phyloP scores from a whole-genome alignment of 1,284 basidiomycete species.

The Apiotrichum laibachii region DNA sequence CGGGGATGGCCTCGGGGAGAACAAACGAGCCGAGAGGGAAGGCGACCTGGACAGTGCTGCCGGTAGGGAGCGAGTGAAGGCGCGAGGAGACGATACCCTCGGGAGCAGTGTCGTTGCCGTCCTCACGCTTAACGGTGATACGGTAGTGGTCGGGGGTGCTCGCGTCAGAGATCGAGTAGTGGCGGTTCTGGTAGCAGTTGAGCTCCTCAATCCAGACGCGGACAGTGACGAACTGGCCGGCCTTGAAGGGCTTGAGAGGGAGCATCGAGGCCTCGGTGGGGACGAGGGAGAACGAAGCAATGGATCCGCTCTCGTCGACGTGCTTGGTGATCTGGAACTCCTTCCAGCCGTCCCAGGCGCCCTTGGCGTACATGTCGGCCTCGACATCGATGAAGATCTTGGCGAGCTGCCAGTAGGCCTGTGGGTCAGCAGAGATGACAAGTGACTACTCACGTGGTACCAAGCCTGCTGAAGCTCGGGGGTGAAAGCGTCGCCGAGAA shows the following conservation, averaged over 20 bases:
- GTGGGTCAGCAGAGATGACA: background rate
- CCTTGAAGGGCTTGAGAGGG: slow-evolving; percentile 27
- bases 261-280: slow-evolving; percentile 30
- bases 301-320: slow-evolving; percentile 30
- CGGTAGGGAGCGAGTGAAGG: slow-evolving; percentile 34
- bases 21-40: slow-evolving; percentile 38
- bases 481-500: slow-evolving; percentile 41
- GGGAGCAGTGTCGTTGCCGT: slow-evolving; percentile 20
- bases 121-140: slow-evolving; percentile 38
- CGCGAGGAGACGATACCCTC: slow-evolving; percentile 16
- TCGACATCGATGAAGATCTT: slow-evolving; percentile 41
- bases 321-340: slow-evolving; percentile 31
- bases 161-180: slow-evolving; percentile 38
- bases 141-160: slow-evolving; percentile 29
- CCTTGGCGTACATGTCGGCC: slow-evolving; percentile 30
- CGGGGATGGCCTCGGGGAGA: slow-evolving; percentile 23
- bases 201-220: slow-evolving; percentile 20
- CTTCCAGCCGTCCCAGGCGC: slow-evolving; percentile 34
- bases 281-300: slow-evolving; percentile 35
- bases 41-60: slow-evolving; percentile 29
- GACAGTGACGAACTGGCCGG: slow-evolving; percentile 42
- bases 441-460: slow-evolving; percentile 21
- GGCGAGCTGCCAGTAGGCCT: slow-evolving; percentile 26
- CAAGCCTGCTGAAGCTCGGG: slow-evolving; percentile 37
- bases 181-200: slow-evolving; percentile 23